A percentile compares a stretch with the other conserved stretches of the same genome.
Evolutionary conservation across 148 eudicot species (phyloP).

Genomic region (Tetragonia tetragonoides): DNA sequence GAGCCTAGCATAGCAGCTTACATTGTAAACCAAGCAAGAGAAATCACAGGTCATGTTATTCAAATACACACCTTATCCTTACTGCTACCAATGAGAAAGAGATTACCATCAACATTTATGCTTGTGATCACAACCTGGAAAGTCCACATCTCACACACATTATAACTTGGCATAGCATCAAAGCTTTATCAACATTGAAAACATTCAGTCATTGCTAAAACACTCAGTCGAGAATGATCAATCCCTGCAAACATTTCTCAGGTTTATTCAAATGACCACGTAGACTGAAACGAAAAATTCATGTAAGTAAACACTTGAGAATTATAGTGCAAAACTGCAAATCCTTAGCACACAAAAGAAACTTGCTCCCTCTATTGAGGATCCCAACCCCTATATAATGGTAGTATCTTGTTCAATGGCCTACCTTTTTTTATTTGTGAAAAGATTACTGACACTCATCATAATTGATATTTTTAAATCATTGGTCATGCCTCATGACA

Average conservation of each 20-base stretch:
- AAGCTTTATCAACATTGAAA: not conserved
- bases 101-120: slow-evolving; percentile 69
- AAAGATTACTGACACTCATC: too few species aligned
- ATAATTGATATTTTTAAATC: too few species aligned
- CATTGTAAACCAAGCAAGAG: not conserved
- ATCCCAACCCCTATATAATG: not conserved
- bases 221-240: not conserved
- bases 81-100: slow-evolving; percentile 86
- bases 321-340: not conserved
- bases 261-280: slow-evolving; percentile 3
- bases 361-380: not conserved
- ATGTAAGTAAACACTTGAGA: not conserved
- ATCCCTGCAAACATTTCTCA: not conserved
- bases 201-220: not conserved
- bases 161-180: slow-evolving; percentile 5
- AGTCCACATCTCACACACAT: slow-evolving; percentile 18
- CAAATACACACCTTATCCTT: slow-evolving; percentile 52
- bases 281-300: not conserved
- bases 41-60: not conserved
- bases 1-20: not conserved
- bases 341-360: not conserved
- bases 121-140: slow-evolving; percentile 95
- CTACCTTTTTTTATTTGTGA: not conserved
- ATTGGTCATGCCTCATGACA: too few species aligned
- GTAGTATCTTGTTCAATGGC: not conserved